Conservation (phyloP, 164 flowering plant genomes). For the Paratinospora sagittata region DNA sequence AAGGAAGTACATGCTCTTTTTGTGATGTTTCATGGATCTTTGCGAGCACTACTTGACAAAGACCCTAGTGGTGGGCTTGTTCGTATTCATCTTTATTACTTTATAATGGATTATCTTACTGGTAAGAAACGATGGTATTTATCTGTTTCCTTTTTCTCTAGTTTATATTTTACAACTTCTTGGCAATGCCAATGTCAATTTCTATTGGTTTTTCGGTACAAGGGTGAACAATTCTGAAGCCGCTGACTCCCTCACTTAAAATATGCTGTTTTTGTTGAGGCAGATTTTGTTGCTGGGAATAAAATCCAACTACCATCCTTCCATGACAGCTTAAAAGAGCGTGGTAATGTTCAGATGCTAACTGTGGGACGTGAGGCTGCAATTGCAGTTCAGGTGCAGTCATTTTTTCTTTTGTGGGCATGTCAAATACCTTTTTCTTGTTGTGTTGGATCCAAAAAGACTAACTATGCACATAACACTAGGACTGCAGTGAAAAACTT, state of each 20-base stretch:
- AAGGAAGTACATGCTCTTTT: slow-evolving; percentile 93
- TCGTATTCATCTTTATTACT: slow-evolving; percentile 64
- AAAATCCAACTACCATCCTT: slow-evolving; percentile 87
- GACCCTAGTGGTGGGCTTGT: slow-evolving; percentile 74
- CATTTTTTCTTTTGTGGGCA: not conserved
- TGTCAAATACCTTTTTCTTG: not conserved
- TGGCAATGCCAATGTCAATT: slow-evolving; percentile 32
- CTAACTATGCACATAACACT: no score
- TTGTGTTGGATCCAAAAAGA: not conserved
- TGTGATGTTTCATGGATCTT: slow-evolving; percentile 81
- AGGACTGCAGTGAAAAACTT: no score
- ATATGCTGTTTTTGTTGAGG: slow-evolving; percentile 39
- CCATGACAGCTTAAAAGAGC: slow-evolving; percentile 76
- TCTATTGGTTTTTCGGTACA: slow-evolving; percentile 41
- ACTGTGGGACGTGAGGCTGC: slow-evolving; percentile 93
- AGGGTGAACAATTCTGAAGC: slow-evolving; percentile 27
- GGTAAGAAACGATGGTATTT: slow-evolving; percentile 39
- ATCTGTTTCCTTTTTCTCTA: slow-evolving; percentile 4
- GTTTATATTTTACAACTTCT: not conserved
- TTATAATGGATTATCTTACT: slow-evolving; percentile 78
- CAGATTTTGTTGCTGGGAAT: slow-evolving; percentile 86
- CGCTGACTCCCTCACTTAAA: slow-evolving; percentile 32
- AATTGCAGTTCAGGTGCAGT: slow-evolving; percentile 82
- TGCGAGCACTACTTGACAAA: slow-evolving; percentile 75
- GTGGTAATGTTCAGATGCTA: slow-evolving; percentile 91